Conservation (phyloP, 2,329 filamentous ascomycete genomes). For the Dothideomycetes sp. region DNA sequence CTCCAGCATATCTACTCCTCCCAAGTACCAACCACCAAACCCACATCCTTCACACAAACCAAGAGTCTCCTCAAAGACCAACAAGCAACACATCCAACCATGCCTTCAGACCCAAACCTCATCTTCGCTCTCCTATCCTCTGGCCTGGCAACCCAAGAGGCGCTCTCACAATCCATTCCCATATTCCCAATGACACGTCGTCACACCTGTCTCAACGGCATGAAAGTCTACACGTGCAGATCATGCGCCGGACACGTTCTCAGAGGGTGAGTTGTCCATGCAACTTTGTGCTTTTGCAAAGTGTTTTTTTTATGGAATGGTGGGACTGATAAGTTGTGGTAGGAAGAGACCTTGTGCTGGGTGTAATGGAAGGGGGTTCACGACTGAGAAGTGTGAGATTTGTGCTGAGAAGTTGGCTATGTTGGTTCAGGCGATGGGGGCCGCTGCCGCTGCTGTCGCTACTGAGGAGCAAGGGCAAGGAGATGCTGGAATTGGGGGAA, state of each 20-base stretch:
- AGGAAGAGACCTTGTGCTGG: not conserved
- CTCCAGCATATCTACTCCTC: no score
- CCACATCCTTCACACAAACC: not conserved
- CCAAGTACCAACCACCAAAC: not conserved
- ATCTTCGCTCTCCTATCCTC: conserved; percentile 5
- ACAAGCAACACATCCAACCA: conserved; percentile 2
- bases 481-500: no score
- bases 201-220: conserved; percentile 5
- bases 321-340: not conserved
- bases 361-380: conserved; percentile 5
- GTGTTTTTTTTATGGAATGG: no score
- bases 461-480: no score
- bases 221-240: conserved; percentile 2
- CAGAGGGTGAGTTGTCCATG: not conserved
- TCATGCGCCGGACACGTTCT: conserved; percentile 2
- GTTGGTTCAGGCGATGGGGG: not conserved
- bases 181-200: no score
- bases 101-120: conserved; percentile 7
- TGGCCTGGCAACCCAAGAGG: no score
- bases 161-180: no score
- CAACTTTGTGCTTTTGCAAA: no score
- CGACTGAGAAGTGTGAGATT: not conserved
- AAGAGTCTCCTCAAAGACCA: not conserved
- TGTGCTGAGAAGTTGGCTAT: not conserved
- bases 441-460: not conserved